phyloP scores from a whole-genome alignment of 179 eudicot genomes.

The Amaranthus tricolor region DNA sequence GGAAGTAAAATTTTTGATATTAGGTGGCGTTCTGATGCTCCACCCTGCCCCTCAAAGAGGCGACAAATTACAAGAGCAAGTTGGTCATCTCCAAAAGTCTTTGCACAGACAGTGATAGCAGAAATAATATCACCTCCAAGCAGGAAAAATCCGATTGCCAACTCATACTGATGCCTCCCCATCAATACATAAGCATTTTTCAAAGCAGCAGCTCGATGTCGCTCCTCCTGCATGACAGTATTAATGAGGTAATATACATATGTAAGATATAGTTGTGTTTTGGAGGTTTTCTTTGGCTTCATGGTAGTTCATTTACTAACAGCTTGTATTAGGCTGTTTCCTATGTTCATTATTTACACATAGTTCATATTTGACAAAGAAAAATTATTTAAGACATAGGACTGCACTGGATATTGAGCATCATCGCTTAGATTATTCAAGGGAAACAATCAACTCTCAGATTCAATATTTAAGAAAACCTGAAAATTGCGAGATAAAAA shows the following conservation, averaged over 20 bases:
- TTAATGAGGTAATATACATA: not conserved
- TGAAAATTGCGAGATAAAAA: constrained; percentile 91
- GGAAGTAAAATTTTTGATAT: constrained; percentile 80
- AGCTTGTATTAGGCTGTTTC: too few relatives aligned
- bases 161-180: constrained; percentile 94
- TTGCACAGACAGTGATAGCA: constrained; percentile 88
- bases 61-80: constrained; percentile 96
- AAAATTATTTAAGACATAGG: not conserved
- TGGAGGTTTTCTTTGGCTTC: too few relatives aligned
- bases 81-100: constrained; percentile 93
- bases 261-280: not conserved
- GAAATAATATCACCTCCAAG: constrained; percentile 94
- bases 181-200: constrained; percentile 97
- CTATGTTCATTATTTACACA: too few relatives aligned
- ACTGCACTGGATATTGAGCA: not conserved
- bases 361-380: too few relatives aligned
- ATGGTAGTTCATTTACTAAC: too few relatives aligned
- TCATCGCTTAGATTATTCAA: not conserved
- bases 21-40: constrained; percentile 63
- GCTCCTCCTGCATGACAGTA: constrained; percentile 64
- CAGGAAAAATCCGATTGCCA: constrained; percentile 94
- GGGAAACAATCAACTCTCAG: constrained; percentile 3
- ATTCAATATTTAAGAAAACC: constrained; percentile 39
- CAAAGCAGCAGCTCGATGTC: constrained; percentile 89
- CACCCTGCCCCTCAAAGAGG: constrained; percentile 82